These are phyloP conservation scores for Lindgomyces ingoldianus DNA, from an alignment of 495 filamentous ascomycete genomes.

Conservation along the genomic window DNA sequence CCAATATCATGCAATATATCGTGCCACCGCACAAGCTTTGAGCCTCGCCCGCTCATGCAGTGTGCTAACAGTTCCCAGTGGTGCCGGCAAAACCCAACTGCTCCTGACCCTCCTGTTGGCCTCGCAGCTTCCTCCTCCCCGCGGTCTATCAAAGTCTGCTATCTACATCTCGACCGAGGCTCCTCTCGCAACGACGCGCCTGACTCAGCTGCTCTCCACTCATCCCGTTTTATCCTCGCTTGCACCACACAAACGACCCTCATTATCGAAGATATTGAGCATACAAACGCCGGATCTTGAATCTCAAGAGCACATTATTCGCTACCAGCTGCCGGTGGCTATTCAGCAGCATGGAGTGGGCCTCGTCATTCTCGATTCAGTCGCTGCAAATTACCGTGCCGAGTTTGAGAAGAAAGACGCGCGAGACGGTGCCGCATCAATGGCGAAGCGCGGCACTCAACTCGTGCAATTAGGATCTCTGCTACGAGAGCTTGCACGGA, in stretches of 20 bases:
- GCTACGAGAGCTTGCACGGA: slow-evolving; percentile 71
- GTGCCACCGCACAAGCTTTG: not conserved
- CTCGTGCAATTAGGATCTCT: slow-evolving; percentile 74
- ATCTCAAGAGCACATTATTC: slow-evolving; percentile 90
- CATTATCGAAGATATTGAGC: slow-evolving; percentile 68
- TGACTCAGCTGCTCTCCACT: slow-evolving; percentile 71
- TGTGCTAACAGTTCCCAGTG: slow-evolving; percentile 53
- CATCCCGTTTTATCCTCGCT: slow-evolving; percentile 61
- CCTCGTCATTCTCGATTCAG: slow-evolving; percentile 81
- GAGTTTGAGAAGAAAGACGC: slow-evolving; percentile 66
- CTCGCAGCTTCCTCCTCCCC: slow-evolving; percentile 72
- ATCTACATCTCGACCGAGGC: slow-evolving; percentile 97
- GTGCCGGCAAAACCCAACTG: slow-evolving; percentile 94
- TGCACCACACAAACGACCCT: slow-evolving; percentile 55
- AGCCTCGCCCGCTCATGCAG: slow-evolving; percentile 13
- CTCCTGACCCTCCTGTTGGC: slow-evolving; percentile 79
- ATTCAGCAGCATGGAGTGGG: slow-evolving; percentile 72
- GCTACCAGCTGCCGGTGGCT: slow-evolving; percentile 86
- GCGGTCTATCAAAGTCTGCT: slow-evolving; percentile 66
- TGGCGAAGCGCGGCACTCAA: slow-evolving; percentile 64
- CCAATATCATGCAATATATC: slow-evolving; percentile 10
- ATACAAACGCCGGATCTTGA: slow-evolving; percentile 91
- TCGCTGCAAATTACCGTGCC: slow-evolving; percentile 92
- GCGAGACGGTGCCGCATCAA: slow-evolving; percentile 44
- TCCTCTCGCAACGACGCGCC: slow-evolving; percentile 73